Evolutionary conservation across 169 alveolate genomes (phyloP).

Genomic region (Eimeria maxima): DNA sequence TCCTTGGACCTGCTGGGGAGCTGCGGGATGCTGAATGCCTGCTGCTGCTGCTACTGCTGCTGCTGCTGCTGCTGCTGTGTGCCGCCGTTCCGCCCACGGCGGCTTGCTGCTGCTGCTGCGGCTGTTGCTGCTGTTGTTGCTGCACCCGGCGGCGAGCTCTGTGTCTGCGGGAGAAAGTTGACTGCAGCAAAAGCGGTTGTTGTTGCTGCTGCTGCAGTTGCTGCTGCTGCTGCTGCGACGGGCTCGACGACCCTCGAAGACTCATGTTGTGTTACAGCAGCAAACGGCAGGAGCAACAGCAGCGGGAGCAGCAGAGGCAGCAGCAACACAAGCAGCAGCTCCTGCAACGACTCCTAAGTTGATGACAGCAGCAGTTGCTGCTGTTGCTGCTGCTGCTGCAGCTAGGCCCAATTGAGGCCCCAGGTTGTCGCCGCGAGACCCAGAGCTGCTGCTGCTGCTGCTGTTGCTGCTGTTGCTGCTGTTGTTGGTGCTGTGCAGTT

Average conservation of each 20-base stretch:
- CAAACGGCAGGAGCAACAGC: not conserved
- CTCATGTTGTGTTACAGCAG: not conserved
- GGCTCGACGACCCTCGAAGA: not conserved
- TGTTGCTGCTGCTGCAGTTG: not conserved
- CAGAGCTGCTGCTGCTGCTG: slow-evolving; percentile 22
- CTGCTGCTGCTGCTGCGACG: slow-evolving; percentile 7
- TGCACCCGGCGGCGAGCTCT: slow-evolving; percentile 1
- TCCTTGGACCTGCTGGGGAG: not conserved
- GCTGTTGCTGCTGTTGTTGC: slow-evolving; percentile 14
- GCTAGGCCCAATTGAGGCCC: not conserved
- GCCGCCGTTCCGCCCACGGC: not conserved
- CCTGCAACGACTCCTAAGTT: not conserved
- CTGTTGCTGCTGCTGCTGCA: not conserved
- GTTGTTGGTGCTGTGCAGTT: not conserved
- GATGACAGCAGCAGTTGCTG: not conserved
- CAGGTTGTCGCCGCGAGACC: not conserved
- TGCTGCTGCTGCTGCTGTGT: not conserved
- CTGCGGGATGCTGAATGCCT: not conserved
- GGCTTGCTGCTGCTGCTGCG: not conserved
- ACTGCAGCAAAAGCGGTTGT: not conserved
- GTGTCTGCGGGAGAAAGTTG: slow-evolving; percentile 28
- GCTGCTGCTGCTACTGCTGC: slow-evolving; percentile 43
- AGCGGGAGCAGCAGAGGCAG: not conserved
- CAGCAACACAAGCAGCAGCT: not conserved
- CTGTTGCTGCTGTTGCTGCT: slow-evolving; percentile 36